Conservation (phyloP, 768 basidiomycete species). For the Trametes cinnabarina region DNA sequence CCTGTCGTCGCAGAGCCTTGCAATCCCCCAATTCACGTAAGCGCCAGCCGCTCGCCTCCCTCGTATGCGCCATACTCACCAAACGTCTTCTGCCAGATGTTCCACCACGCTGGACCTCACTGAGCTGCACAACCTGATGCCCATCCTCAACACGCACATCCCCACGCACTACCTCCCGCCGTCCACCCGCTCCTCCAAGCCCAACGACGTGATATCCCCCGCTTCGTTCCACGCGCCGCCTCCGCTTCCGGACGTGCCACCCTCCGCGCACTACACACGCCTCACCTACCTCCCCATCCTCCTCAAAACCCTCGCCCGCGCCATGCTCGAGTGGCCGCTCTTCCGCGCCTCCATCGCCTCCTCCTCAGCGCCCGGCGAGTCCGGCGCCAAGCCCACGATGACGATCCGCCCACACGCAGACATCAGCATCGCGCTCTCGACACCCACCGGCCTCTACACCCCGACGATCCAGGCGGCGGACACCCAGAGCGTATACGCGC, state of each 20-base stretch:
- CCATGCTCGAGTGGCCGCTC: constrained; percentile 84
- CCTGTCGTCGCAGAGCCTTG: constrained; percentile 56
- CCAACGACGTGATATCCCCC: constrained; percentile 39
- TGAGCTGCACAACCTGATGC: constrained; percentile 58
- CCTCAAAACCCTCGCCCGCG: constrained; percentile 74
- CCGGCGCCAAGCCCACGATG: constrained; percentile 54
- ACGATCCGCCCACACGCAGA: constrained; percentile 74
- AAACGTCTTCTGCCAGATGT: constrained; percentile 44
- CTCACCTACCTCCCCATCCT: constrained; percentile 83
- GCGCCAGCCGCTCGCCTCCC: constrained; percentile 19
- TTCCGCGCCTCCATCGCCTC: constrained; percentile 74
- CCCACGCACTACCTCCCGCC: constrained; percentile 52
- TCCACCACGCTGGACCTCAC: constrained; percentile 77
- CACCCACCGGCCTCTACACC: constrained; percentile 80
- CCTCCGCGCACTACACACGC: constrained; percentile 54
- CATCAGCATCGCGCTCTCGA: constrained; percentile 74
- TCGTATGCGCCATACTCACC: background rate
- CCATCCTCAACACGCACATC: constrained; percentile 65
- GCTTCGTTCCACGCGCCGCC: constrained; percentile 41
- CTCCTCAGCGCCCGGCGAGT: constrained; percentile 10
- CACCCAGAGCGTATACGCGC: constrained; percentile 51
- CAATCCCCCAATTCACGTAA: constrained; percentile 83
- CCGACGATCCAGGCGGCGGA: constrained; percentile 64
- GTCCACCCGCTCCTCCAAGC: constrained; percentile 39
- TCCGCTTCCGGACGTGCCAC: constrained; percentile 42